Base-by-base conservation (phyloP, 495 filamentous ascomycete species). In the Aspergillus indologenus region DNA sequence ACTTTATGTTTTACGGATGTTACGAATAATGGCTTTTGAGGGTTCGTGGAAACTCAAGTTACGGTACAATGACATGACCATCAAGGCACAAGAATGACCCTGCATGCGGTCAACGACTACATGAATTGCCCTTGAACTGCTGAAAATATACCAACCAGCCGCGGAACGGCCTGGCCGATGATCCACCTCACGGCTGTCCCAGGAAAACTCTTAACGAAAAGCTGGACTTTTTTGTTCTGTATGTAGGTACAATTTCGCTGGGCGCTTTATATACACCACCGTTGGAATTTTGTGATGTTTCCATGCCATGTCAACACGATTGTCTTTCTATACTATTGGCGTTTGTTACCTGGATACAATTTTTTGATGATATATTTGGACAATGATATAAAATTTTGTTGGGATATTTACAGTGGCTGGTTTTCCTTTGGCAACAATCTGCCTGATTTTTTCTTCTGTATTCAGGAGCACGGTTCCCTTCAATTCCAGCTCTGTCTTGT, bases 1-100 rank as follows among this genome's bases (percentile, higher is more conserved):
- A 2, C 9, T 56, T 65, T 59, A 61, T 70, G 65, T 54, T 65
- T 74, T 68, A 77, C 65, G 71, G 65, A 71, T 65, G 54, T 75
- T 71, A 77, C 64, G 74, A 77, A 61, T 74, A 62, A 77, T 63
- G 72, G 60, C 61, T 63, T n/a, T 48, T 58, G 48, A 63, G 62
- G 61, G 59, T 61, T 59, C 26, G 59, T 51, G 58, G 53, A 55
- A 59, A 63, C 56, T 59, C 26, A 60, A 64, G 65, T 57, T 60
- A 64, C 43, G 61, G 57, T 59, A 54, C 54, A 53, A 66, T 31
- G 56, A 58, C 34, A 66, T 45, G 57, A 55, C 45, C 57, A 54
- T 19, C 42, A 54, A 56, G 44, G 45, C 20, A 46, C 60, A 42
- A 6, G 40, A 57, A 8, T 45, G 23, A 53, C 19, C 43, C 40